Conservation (phyloP, 805 yeast species). For the Lipomyces sp. region DNA sequence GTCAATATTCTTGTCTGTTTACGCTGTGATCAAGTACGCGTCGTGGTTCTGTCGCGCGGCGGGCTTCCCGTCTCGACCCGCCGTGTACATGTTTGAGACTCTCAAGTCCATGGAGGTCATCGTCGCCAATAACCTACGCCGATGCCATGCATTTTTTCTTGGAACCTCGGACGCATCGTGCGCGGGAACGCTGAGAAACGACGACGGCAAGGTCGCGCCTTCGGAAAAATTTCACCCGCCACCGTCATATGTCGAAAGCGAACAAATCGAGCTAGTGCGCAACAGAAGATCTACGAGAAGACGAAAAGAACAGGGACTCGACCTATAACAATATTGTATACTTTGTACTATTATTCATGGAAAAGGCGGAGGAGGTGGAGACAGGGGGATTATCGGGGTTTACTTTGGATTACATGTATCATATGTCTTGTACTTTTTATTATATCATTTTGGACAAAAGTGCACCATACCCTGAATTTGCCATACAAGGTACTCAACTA, state of each 20-base stretch:
- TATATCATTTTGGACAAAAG: not conserved
- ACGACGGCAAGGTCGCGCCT: not conserved
- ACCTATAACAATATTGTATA: too few relatives aligned
- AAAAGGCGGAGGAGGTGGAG: not conserved
- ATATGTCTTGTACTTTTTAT: too few relatives aligned
- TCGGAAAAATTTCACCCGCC: not conserved
- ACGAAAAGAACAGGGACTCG: not conserved
- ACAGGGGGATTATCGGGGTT: too few relatives aligned
- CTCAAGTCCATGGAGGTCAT: not conserved
- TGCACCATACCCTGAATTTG: not conserved
- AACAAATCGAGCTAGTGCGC: slow-evolving; percentile 1
- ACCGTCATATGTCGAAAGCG: slow-evolving; percentile 16
- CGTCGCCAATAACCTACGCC: not conserved
- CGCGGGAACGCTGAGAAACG: not conserved
- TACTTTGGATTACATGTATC: too few relatives aligned
- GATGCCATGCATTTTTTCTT: not conserved
- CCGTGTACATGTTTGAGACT: not conserved
- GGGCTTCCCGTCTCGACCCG: not conserved
- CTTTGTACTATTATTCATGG: not conserved
- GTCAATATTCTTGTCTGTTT: not conserved
- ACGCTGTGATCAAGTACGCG: slow-evolving; percentile 1
- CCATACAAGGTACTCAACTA: slow-evolving; percentile 2
- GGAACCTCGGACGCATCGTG: not conserved
- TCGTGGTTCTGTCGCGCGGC: slow-evolving; percentile 10
- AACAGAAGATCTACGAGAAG: not conserved